A percentile compares a stretch with the other conserved stretches of the same genome.
Conservation (phyloP, 1,284 basidiomycete genomes). For the Puccinia sorghi region DNA sequence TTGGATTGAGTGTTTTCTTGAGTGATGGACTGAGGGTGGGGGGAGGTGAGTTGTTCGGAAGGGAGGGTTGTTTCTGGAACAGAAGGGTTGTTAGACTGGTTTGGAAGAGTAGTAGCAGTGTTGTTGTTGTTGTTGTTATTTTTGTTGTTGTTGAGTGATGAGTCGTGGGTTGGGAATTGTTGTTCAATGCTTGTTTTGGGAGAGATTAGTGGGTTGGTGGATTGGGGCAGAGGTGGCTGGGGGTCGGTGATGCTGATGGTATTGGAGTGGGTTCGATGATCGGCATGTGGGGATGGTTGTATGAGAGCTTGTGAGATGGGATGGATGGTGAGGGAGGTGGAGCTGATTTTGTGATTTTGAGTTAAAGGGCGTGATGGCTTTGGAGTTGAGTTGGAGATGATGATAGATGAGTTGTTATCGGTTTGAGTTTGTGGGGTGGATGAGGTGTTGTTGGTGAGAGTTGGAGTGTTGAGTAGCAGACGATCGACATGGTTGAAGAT, state of each 20-base stretch:
- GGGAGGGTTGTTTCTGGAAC: background rate
- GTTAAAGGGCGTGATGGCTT: background rate
- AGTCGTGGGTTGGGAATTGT: too few relatives aligned
- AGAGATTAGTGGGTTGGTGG: background rate
- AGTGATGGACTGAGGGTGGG: background rate
- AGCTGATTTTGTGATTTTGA: background rate
- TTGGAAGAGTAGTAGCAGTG: background rate
- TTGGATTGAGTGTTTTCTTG: too few relatives aligned
- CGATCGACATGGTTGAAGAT: background rate
- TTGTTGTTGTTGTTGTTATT: too few relatives aligned
- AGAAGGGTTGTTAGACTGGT: background rate
- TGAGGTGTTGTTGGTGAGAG: too few relatives aligned
- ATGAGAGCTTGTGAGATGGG: background rate
- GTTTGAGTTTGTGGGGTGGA: too few relatives aligned
- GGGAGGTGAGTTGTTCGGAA: background rate
- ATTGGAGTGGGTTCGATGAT: too few relatives aligned
- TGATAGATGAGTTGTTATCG: background rate
- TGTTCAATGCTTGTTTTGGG: too few relatives aligned
- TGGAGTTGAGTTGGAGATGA: background rate
- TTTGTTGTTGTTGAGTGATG: too few relatives aligned
- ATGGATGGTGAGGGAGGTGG: background rate
- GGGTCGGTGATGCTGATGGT: too few relatives aligned
- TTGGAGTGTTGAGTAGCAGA: background rate
- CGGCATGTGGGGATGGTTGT: too few relatives aligned
- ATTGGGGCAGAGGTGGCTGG: background rate